phyloP scores from a whole-genome alignment of 2,329 filamentous ascomycete species.

The Zymoseptoria brevis region DNA sequence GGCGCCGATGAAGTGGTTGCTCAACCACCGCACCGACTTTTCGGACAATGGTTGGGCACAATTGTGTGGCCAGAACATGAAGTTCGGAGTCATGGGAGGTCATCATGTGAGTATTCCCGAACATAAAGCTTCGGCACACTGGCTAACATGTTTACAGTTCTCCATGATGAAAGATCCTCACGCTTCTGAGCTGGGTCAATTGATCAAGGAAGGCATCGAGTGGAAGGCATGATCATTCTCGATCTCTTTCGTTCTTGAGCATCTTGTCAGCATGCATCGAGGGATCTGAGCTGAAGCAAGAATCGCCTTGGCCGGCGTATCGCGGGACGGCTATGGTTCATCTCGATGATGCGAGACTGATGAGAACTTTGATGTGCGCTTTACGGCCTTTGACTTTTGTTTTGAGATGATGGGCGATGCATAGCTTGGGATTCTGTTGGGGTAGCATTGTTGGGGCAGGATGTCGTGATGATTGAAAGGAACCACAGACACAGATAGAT shows the following conservation, averaged over 20 bases:
- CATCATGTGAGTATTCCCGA: slow-evolving; percentile 44
- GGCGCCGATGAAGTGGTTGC: slow-evolving; percentile 54
- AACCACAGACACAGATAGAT: not conserved
- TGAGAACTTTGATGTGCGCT: not conserved
- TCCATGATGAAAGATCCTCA: slow-evolving; percentile 63
- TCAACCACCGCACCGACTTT: slow-evolving; percentile 67
- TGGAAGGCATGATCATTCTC: slow-evolving; percentile 19
- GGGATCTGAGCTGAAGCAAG: not conserved
- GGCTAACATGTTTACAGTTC: slow-evolving; percentile 36
- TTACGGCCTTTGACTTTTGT: not conserved
- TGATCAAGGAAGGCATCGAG: slow-evolving; percentile 37
- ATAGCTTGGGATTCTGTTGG: not conserved
- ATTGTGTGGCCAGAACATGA: slow-evolving; percentile 53
- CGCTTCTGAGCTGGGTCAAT: slow-evolving; percentile 31
- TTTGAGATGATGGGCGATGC: not conserved
- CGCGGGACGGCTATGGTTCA: not conserved
- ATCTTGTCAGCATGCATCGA: not conserved
- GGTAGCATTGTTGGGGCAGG: not conserved
- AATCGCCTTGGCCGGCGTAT: slow-evolving; percentile 7
- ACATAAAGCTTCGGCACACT: not conserved
- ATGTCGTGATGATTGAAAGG: not conserved
- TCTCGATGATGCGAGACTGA: not conserved
- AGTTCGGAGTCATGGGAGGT: slow-evolving; percentile 58
- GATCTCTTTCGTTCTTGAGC: not conserved
- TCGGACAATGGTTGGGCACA: slow-evolving; percentile 62